Evolutionary conservation across 768 basidiomycete species (phyloP).

Genomic region (Kwoniella dendrophila): DNA sequence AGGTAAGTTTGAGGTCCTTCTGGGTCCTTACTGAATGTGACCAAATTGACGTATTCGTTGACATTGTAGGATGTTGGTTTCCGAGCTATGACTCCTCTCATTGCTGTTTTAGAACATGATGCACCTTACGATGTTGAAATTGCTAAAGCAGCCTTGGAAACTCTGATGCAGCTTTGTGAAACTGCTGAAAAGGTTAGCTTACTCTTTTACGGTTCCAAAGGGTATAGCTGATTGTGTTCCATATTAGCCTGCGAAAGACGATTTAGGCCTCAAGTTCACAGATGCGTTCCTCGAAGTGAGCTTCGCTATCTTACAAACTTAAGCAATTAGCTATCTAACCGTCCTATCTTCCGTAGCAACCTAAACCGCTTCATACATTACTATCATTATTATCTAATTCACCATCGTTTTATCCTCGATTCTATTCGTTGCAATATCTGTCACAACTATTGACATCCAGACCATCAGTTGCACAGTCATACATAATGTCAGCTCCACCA

Average conservation of each 20-base stretch:
- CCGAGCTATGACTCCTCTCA: conserved; percentile 71
- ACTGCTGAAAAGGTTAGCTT: conserved; percentile 59
- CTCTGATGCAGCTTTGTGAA: conserved; percentile 81
- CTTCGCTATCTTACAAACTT: neutral
- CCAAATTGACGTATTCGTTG: neutral
- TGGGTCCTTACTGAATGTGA: neutral
- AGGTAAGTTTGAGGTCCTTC: conserved; percentile 50
- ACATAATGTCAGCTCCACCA: conserved; percentile 78
- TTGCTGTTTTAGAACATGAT: conserved; percentile 81
- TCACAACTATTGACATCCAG: conserved; percentile 78
- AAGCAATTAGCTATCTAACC: neutral
- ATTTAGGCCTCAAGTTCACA: conserved; percentile 80
- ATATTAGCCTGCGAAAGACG: conserved; percentile 60
- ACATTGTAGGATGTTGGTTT: conserved; percentile 78
- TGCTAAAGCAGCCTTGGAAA: conserved; percentile 90
- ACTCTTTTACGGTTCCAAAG: neutral
- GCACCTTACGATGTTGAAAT: conserved; percentile 88
- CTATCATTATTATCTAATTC: conserved; percentile 73
- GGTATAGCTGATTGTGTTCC: conserved; percentile 11
- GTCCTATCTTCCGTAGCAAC: conserved; percentile 54
- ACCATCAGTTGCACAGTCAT: conserved; percentile 78
- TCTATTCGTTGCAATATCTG: conserved; percentile 79
- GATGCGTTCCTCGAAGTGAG: conserved; percentile 69
- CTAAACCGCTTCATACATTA: conserved; percentile 72
- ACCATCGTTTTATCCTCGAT: conserved; percentile 79